Evolutionary conservation across 1,139 yeast species (phyloP).

Genomic region (Hyphopichia pseudoburtonii): DNA sequence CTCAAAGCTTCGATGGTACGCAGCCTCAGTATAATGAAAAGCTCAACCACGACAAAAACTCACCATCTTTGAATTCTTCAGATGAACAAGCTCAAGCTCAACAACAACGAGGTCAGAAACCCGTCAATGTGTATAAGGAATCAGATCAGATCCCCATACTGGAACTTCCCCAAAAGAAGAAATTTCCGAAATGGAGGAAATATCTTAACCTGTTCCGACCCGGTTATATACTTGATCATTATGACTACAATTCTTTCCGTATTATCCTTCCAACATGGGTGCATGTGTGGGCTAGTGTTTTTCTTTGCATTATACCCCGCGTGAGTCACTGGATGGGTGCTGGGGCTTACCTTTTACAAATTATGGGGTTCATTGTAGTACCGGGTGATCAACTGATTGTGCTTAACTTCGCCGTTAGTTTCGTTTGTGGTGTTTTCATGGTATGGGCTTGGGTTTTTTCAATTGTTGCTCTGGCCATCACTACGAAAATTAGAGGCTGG

Average conservation of each 20-base stretch:
- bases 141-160: neutral
- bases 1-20: too few relatives aligned
- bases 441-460: conserved; percentile 25
- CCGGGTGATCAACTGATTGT: conserved; percentile 31
- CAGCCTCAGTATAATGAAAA: too few relatives aligned
- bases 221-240: conserved; percentile 26
- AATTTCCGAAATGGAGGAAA: conserved; percentile 13
- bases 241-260: conserved; percentile 26
- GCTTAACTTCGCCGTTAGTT: conserved; percentile 15
- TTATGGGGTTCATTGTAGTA: conserved; percentile 27
- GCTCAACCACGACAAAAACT: too few relatives aligned
- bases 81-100: too few relatives aligned
- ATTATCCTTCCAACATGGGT: conserved; percentile 27
- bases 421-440: conserved; percentile 17
- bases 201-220: conserved; percentile 17
- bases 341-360: conserved; percentile 28
- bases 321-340: conserved; percentile 30
- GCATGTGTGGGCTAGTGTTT: conserved; percentile 27
- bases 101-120: neutral
- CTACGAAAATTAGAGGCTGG: conserved; percentile 24
- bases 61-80: too few relatives aligned
- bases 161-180: neutral
- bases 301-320: conserved; percentile 25
- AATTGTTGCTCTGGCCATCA: conserved; percentile 25
- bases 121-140: conserved; percentile 1